phyloP scores from a whole-genome alignment of 2,329 filamentous ascomycete genomes.

The Beauveria sp. region DNA sequence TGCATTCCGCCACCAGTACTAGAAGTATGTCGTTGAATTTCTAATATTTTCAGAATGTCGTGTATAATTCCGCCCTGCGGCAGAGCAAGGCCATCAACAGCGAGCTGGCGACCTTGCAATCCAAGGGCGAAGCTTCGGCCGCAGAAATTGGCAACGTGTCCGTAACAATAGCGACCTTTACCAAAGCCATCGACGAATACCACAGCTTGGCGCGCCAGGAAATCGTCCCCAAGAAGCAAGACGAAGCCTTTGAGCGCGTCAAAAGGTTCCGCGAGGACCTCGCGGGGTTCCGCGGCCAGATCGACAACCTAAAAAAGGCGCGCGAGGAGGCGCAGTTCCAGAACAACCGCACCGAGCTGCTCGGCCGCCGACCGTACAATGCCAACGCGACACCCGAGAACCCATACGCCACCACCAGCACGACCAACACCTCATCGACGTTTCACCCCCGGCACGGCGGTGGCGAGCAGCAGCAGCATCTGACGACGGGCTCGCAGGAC shows the following conservation, averaged over 20 bases:
- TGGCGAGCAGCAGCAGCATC: slow-evolving; percentile 12
- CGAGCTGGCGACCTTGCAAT: slow-evolving; percentile 65
- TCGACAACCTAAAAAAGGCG: slow-evolving; percentile 69
- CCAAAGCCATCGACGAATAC: slow-evolving; percentile 90
- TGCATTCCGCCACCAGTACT: too few relatives aligned
- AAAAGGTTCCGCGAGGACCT: slow-evolving; percentile 81
- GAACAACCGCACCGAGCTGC: slow-evolving; percentile 67
- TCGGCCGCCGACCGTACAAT: slow-evolving; percentile 73
- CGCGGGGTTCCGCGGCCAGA: slow-evolving; percentile 66
- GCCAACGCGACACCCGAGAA: slow-evolving; percentile 71
- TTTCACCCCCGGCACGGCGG: slow-evolving; percentile 35
- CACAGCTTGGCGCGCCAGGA: slow-evolving; percentile 77
- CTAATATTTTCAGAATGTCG: slow-evolving; percentile 53
- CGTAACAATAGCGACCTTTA: slow-evolving; percentile 71
- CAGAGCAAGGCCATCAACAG: slow-evolving; percentile 73
- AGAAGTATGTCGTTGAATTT: background rate
- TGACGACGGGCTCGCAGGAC: slow-evolving; percentile 49
- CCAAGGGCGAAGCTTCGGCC: slow-evolving; percentile 54
- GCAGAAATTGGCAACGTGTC: slow-evolving; percentile 59
- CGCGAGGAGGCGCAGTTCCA: slow-evolving; percentile 65
- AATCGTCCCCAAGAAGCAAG: slow-evolving; percentile 81
- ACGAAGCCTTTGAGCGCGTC: slow-evolving; percentile 80
- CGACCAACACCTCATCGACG: slow-evolving; percentile 20
- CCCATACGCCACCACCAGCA: slow-evolving; percentile 63
- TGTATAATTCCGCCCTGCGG: slow-evolving; percentile 80